Base-by-base conservation (phyloP, 441 rosid species). In the Capsella rubella region DNA sequence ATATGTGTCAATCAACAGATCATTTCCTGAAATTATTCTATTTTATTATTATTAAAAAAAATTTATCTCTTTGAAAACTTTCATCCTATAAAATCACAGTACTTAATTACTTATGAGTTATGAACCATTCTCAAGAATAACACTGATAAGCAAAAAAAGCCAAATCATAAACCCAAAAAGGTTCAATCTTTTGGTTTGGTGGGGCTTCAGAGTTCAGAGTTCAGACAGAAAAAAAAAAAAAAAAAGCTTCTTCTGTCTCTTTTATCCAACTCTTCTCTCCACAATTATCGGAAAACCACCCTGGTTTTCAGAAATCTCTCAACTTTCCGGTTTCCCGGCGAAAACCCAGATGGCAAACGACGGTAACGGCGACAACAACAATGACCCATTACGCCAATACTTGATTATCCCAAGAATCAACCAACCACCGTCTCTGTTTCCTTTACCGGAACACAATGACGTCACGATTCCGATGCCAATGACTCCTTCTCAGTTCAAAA, bases 371-470 rank as follows among this genome's bases (percentile, higher is more conserved):
- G 35, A 63, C 56, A 47, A 58, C 56, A 60, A 59, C 63, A 59
- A 14, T 54, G 81, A 78, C 18, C 74, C 73, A 8, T 49, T 78
- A 32, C 71, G 42, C 14, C 68, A 64, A 51, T 34, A 52, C 71
- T 69, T 74, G 69, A 63, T 43, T 3, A 69, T 62, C 75, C 75
- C 75, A 6, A 50, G 52, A 5, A 12, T 53, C 34, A 78, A 65
- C 15, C 72, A 81, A 0, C 67, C 82, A 7, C 68, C 51, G 28
- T 78, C 81, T 52, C 89, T 88, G 3, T 88, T 79, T 31, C n/a
- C 97, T 13, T 86, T 94, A 28, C 97, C 95, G 0, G 97, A 94
- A 55, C 76, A 92, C 49, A 82, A 78, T 53, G 95, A 84, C 67
- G 47, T 92, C 46, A 81, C 91, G 1, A 43, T 86, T 16, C 90